These are phyloP conservation scores for Termitomyces heimii DNA, from an alignment of 768 basidiomycete species.

Conservation along the genomic window DNA sequence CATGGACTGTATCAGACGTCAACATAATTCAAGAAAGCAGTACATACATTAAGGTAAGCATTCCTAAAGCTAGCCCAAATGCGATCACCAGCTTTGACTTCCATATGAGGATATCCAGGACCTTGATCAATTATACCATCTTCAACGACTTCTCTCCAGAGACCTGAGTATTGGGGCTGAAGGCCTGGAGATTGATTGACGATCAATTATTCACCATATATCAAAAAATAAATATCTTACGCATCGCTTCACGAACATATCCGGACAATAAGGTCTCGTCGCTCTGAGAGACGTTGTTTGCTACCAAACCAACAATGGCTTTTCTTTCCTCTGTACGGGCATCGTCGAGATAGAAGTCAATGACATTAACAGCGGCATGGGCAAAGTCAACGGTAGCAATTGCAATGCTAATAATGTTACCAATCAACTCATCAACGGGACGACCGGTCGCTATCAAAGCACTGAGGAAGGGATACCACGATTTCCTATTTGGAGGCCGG, in stretches of 20 bases:
- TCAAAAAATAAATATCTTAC: constrained; percentile 17
- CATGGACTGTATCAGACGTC: neutral
- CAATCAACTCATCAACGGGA: constrained; percentile 36
- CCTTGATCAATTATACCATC: constrained; percentile 31
- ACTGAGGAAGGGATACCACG: constrained; percentile 32
- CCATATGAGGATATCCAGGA: constrained; percentile 23
- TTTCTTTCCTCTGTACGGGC: constrained; percentile 29
- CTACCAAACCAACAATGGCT: constrained; percentile 30
- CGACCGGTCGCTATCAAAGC: constrained; percentile 28
- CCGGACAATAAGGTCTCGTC: constrained; percentile 32
- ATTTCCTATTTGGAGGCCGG: constrained; percentile 20
- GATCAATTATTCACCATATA: too few species aligned
- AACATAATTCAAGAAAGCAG: neutral
- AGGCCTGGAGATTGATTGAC: constrained; percentile 22
- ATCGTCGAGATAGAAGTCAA: constrained; percentile 50
- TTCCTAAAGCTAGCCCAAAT: constrained; percentile 35
- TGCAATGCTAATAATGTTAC: constrained; percentile 39
- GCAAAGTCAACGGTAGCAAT: constrained; percentile 42
- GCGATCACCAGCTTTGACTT: constrained; percentile 34
- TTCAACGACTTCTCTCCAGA: constrained; percentile 30
- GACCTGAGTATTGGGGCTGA: constrained; percentile 34
- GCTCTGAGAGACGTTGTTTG: constrained; percentile 24
- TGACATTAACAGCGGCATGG: constrained; percentile 41
- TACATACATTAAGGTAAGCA: constrained; percentile 34
- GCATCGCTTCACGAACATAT: constrained; percentile 48